Base-by-base conservation (phyloP, 306 rosid species). In the Leucaena leucocephala region DNA sequence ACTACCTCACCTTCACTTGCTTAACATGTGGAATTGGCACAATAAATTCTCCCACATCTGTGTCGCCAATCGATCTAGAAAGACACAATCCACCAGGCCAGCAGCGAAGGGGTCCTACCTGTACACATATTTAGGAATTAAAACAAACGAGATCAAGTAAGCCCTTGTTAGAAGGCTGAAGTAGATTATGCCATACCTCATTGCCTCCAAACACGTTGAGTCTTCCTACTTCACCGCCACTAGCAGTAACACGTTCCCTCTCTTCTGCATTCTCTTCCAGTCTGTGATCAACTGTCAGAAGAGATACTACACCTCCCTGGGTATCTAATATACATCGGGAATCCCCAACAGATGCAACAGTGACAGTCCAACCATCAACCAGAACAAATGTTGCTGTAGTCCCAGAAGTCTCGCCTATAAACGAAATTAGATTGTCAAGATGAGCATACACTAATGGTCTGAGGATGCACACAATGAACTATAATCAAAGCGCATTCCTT, bases 221-320 rank as follows among this genome's bases (percentile, higher is more conserved):
- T 84, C 99, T 90, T 85, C 99, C 99, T 63, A 96, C 99, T 90
- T 96, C 99, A 43, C 99, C 99, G n/a, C 99, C 99, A 73, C 99
- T 96, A 19, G 99, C 99, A 79, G 98, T 96, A 48, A 96, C 98
- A 8, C 97, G 99, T 72, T 91, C 94, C 83, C 98, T 91, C 90
- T 95, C 98, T 82, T 95, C 97, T 73, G 21, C 96, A 82, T 95
- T 95, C 82, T 95, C 98, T 85, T 95, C 98, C 79, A 92, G 89
- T 82, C 98, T 88, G 81, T 95, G 98, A 82, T 95, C 98, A 67
- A 95, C 98, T 12, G 98, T 95, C 90, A 95, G 81, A 76, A 92
- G 93, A 83, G 98, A 92, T 82, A 95, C 98, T 8, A 91, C 89
- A 36, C 98, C 97, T 79, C 95, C 98, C 71, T 92, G 98, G 55